Conservation (phyloP, 2,329 filamentous ascomycete genomes). For the Grosmannia serpens region DNA sequence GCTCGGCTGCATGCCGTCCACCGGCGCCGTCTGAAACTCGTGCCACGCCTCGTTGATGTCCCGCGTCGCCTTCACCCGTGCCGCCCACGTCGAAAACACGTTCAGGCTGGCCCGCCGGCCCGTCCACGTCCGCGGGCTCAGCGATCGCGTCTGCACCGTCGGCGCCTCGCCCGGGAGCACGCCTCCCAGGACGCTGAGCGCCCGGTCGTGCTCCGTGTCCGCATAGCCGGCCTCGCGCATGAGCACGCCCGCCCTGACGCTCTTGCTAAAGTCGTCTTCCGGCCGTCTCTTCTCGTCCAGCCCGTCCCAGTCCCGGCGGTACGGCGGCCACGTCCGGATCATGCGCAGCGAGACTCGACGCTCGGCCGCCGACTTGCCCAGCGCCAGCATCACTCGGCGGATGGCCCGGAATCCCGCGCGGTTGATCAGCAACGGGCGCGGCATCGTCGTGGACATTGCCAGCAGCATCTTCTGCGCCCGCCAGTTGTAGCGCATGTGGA, state of each 20-base stretch:
- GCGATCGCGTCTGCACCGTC: constrained; percentile 41
- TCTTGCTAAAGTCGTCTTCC: constrained; percentile 42
- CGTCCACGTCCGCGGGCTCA: constrained; percentile 21
- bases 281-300: constrained; percentile 42
- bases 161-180: constrained; percentile 37
- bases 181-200: constrained; percentile 42
- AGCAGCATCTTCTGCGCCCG: constrained; percentile 44
- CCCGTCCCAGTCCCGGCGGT: constrained; percentile 43
- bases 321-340: constrained; percentile 48
- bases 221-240: constrained; percentile 46
- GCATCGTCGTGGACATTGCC: constrained; percentile 34
- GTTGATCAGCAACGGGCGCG: constrained; percentile 30
- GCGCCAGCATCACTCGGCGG: constrained; percentile 38
- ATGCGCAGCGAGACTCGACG: constrained; percentile 35
- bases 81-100: constrained; percentile 36
- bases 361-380: constrained; percentile 41
- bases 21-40: constrained; percentile 28
- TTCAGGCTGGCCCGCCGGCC: constrained; percentile 19
- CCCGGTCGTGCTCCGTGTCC: constrained; percentile 32
- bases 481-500: constrained; percentile 40
- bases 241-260: constrained; percentile 38
- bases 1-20: constrained; percentile 22
- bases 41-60: constrained; percentile 52
- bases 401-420: constrained; percentile 42
- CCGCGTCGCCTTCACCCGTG: constrained; percentile 44